Percentiles rank a stretch among this genome's conserved stretches.
Evolutionary conservation across 768 basidiomycete genomes (phyloP).

Genomic region (Phylloporus scabripes): DNA sequence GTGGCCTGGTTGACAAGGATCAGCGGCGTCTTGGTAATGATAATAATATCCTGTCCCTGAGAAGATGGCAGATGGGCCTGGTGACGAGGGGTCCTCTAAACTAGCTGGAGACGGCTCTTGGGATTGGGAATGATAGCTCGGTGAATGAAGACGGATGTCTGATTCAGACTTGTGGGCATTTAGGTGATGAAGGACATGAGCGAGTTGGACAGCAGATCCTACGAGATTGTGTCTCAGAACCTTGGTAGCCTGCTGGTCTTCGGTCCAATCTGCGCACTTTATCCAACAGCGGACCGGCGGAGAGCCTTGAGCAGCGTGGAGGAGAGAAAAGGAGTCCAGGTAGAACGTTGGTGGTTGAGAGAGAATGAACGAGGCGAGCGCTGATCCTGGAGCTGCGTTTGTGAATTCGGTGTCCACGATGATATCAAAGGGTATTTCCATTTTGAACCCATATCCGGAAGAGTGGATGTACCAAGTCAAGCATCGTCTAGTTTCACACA

Average conservation of each 20-base stretch:
- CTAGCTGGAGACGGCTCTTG: slow-evolving; percentile 27
- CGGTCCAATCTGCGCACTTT: slow-evolving; percentile 70
- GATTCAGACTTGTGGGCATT: slow-evolving; percentile 29
- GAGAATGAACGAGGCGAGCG: slow-evolving; percentile 58
- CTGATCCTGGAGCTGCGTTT: slow-evolving; percentile 49
- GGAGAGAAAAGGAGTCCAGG: slow-evolving; percentile 42
- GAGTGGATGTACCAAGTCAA: slow-evolving; percentile 79
- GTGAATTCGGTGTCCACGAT: slow-evolving; percentile 56
- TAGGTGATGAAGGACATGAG: slow-evolving; percentile 48
- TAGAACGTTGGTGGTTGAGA: slow-evolving; percentile 66
- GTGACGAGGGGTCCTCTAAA: slow-evolving; percentile 39
- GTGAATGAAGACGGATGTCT: slow-evolving; percentile 35
- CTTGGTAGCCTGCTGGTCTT: slow-evolving; percentile 60
- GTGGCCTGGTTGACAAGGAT: slow-evolving; percentile 16
- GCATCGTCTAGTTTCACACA: slow-evolving; percentile 60
- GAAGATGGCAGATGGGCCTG: slow-evolving; percentile 27
- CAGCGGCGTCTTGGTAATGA: slow-evolving; percentile 20
- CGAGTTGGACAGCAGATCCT: slow-evolving; percentile 58
- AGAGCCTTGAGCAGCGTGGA: slow-evolving; percentile 27
- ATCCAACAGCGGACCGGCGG: slow-evolving; percentile 47
- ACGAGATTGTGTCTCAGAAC: slow-evolving; percentile 60
- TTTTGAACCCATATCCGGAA: slow-evolving; percentile 71
- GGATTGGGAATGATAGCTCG: slow-evolving; percentile 28
- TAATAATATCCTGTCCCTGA: slow-evolving; percentile 27
- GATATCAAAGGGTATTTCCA: slow-evolving; percentile 69